Percentiles rank a stretch among this genome's conserved stretches.
phyloP scores from a whole-genome alignment of 192 early-diverging fungal genomes.

The Linnemannia zychae region DNA sequence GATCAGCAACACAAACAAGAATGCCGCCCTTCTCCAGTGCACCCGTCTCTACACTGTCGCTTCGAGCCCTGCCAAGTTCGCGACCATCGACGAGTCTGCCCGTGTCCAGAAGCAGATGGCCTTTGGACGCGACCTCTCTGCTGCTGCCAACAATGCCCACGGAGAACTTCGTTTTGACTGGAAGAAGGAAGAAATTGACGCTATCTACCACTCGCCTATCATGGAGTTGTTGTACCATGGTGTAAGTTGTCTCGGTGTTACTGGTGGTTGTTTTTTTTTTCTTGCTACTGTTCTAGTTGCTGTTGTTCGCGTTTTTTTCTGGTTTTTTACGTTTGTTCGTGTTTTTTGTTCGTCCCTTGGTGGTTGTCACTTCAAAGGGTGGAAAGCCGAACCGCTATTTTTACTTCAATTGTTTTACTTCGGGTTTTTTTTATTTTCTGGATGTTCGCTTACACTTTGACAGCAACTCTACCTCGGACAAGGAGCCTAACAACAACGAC shows the following conservation, averaged over 20 bases:
- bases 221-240: conserved; percentile 83
- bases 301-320: conserved; percentile 12
- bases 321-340: background rate
- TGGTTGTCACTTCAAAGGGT: conserved; percentile 54
- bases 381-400: conserved; percentile 45
- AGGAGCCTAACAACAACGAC: background rate
- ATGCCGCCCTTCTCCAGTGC: conserved; percentile 49
- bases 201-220: conserved; percentile 82
- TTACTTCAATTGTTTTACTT: background rate
- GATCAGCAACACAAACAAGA: conserved; percentile 32
- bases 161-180: conserved; percentile 75
- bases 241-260: conserved; percentile 59
- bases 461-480: conserved; percentile 3
- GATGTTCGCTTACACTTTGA: background rate
- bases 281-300: background rate
- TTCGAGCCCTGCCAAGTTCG: conserved; percentile 57
- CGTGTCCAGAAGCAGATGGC: conserved; percentile 47
- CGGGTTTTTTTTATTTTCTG: background rate
- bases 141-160: conserved; percentile 63
- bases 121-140: conserved; percentile 53
- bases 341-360: conserved; percentile 6
- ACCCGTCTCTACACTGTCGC: conserved; percentile 58
- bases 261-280: background rate
- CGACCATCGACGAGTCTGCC: conserved; percentile 59
- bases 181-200: conserved; percentile 78